phyloP scores from a whole-genome alignment of 2,329 filamentous ascomycete genomes.

The Pezicula carpinea region DNA sequence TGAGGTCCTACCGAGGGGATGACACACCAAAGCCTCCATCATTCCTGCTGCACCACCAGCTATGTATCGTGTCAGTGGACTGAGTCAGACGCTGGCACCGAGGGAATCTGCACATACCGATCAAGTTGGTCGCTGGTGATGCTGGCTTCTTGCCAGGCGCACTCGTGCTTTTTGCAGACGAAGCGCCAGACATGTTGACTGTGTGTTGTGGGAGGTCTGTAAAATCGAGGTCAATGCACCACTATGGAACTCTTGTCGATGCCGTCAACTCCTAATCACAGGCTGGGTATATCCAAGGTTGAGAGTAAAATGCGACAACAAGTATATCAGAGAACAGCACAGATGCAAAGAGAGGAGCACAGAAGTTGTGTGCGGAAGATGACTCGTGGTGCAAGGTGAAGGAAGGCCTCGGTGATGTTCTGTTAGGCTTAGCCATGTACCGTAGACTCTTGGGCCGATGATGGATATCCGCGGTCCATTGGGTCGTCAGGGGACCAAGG shows the following conservation, averaged over 20 bases:
- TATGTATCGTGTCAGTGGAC: slow-evolving; percentile 34
- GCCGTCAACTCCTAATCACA: not conserved
- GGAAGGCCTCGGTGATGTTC: no score
- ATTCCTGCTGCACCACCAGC: slow-evolving; percentile 96
- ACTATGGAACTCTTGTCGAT: not conserved
- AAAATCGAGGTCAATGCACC: slow-evolving; percentile 1
- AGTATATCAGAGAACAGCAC: no score
- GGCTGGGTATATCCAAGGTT: not conserved
- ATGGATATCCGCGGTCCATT: not conserved
- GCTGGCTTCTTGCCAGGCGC: slow-evolving; percentile 67
- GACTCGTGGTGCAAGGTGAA: no score
- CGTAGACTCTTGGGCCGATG: no score
- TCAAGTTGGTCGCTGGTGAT: slow-evolving; percentile 83
- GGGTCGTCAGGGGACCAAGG: not conserved
- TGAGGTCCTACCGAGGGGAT: slow-evolving; percentile 70
- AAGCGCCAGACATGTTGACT: slow-evolving; percentile 41
- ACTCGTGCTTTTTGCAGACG: slow-evolving; percentile 46
- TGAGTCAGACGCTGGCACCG: not conserved
- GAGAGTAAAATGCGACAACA: no score
- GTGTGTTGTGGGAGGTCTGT: not conserved
- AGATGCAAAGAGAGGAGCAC: no score
- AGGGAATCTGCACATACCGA: slow-evolving; percentile 52
- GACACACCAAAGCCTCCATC: slow-evolving; percentile 97
- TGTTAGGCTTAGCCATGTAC: no score
- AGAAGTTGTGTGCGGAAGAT: no score